These are phyloP conservation scores for Chrysopogon serrulatus DNA, from an alignment of 176 grass and related monocot genomes.

Conservation along the genomic window DNA sequence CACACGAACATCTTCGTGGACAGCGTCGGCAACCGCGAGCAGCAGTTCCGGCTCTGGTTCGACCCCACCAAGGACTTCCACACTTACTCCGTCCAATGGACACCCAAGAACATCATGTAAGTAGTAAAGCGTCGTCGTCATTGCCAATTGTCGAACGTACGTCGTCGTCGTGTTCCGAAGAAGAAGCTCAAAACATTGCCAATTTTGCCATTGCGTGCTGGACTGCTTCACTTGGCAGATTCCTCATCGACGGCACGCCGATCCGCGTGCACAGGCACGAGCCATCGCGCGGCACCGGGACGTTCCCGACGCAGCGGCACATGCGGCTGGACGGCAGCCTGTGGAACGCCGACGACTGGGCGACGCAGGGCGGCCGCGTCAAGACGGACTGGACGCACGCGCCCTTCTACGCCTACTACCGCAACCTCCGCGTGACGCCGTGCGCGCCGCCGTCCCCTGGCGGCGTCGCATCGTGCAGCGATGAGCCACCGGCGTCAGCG, in stretches of 20 bases:
- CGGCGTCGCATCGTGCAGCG: slow-evolving; percentile 31
- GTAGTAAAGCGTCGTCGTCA: background rate
- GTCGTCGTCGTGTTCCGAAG: background rate
- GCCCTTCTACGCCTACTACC: slow-evolving; percentile 40
- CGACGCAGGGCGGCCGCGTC: slow-evolving; percentile 67
- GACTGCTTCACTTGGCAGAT: background rate
- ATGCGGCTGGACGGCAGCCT: slow-evolving; percentile 30
- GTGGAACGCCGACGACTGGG: slow-evolving; percentile 74
- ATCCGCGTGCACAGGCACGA: slow-evolving; percentile 31
- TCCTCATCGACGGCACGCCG: slow-evolving; percentile 37
- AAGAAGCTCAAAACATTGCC: background rate
- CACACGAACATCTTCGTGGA: slow-evolving; percentile 71
- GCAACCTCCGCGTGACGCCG: slow-evolving; percentile 14
- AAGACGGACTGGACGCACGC: slow-evolving; percentile 59
- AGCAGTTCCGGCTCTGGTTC: slow-evolving; percentile 77
- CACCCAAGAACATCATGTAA: slow-evolving; percentile 55
- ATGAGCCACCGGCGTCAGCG: slow-evolving; percentile 25
- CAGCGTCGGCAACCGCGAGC: slow-evolving; percentile 48
- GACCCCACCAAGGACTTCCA: slow-evolving; percentile 65
- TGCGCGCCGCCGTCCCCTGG: slow-evolving; percentile 8
- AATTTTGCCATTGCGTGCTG: no score
- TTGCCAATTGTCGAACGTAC: no score
- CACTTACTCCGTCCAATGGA: slow-evolving; percentile 78
- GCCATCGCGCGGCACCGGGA: background rate
- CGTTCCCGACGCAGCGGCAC: slow-evolving; percentile 35